Evolutionary conservation across 2,329 filamentous ascomycete genomes (phyloP), one percentile per base, ranked within the genome.

Genomic region (Arthrobotrys pseudoclavata): DNA sequence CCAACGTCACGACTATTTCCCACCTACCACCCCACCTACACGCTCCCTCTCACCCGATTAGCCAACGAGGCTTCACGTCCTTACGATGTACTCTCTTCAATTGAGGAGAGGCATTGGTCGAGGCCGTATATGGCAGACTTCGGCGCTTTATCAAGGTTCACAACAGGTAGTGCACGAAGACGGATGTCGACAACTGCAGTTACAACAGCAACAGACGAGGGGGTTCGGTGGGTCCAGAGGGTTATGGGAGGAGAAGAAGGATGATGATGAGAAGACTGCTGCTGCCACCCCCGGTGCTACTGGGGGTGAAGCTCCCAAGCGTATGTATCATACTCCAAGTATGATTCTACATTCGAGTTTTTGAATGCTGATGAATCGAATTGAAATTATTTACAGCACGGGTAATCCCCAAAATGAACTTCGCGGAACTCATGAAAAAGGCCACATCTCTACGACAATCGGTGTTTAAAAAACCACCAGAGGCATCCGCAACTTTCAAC

Each of bases 111-210:
- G 72, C 61, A 52, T 76, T 29, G 66, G 60, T 52, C 57, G 72
- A 22, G 60, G 72, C 72, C 66, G 66, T 20, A 76, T 76, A 76
- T 76, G 66, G 72, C 72, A 76, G 12, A 70, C 72, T 12, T 76
- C 72, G 12, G 72, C 72, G 9, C 45, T 76, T 15, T 76, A 66
- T 42, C 57, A 76, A 15, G 15, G 4, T 20, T 24, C 53, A 7
- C 62, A 76, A 4, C 53, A 68, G n/a, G n/a, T 31, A 15, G 24
- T 53, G 7, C 7, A 34, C 12, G 31, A 34, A 9, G 1, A 52
- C 7, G 9, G 13, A 9, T 15, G n/a, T 24, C 22, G 42, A n/a
- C 20, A 47, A n/a, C 12, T 47, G 0, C 37, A 47, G 13, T 50
- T 52, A 12, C 52, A 61, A 1, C 37, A 47, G 13, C 61, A 61